Conservation (phyloP, 2,329 filamentous ascomycete genomes). For the Ascochyta pisi region DNA sequence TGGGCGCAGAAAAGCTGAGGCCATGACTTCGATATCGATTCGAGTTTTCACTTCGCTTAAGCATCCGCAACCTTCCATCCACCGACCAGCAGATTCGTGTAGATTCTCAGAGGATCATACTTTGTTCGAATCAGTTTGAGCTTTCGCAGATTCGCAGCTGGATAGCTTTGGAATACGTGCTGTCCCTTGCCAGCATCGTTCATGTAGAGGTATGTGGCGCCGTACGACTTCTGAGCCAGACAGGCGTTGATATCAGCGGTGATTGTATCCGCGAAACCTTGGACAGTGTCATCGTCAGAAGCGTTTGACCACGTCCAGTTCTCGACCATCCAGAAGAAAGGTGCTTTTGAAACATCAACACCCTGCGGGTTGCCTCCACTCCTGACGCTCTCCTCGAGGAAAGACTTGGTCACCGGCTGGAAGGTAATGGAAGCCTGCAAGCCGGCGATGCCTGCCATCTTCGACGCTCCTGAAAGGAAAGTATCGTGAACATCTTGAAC, state of each 20-base stretch:
- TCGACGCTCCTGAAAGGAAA: conserved; percentile 16
- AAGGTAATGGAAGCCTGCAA: conserved; percentile 25
- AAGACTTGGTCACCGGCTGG: conserved; percentile 30
- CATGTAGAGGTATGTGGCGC: conserved; percentile 25
- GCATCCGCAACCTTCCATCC: conserved; percentile 30
- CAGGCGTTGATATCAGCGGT: conserved; percentile 17
- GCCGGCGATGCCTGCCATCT: conserved; percentile 7
- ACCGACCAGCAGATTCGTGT: conserved; percentile 31
- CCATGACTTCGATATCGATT: background rate
- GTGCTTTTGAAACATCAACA: conserved; percentile 20
- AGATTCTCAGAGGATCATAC: conserved; percentile 41
- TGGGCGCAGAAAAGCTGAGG: background rate
- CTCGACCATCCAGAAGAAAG: conserved; percentile 28
- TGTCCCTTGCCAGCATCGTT: conserved; percentile 39
- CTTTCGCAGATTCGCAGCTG: conserved; percentile 34
- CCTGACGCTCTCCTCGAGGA: conserved; percentile 17
- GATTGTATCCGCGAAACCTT: conserved; percentile 14
- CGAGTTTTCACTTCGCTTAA: background rate
- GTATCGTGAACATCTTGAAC: conserved; percentile 24
- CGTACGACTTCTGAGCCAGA: conserved; percentile 2
- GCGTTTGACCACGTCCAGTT: conserved; percentile 20
- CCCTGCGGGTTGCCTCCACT: conserved; percentile 31
- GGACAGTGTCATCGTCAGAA: conserved; percentile 16
- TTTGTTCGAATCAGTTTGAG: conserved; percentile 38
- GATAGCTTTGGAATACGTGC: conserved; percentile 37